Evolutionary conservation across 257 asterid species (phyloP).

Genomic region (Solanum acaule): DNA sequence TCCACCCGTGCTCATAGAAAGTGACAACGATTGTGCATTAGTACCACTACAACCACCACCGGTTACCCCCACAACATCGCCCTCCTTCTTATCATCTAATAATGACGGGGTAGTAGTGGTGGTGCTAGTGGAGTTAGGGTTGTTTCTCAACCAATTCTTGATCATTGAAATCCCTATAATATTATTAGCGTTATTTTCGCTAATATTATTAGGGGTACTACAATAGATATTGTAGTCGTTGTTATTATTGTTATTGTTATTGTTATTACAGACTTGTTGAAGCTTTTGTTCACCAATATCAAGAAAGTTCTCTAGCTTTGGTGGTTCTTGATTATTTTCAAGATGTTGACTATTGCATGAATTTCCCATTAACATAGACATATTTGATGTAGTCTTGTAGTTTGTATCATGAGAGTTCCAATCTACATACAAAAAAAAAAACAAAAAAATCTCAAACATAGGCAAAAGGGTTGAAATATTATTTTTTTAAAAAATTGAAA

Average conservation of each 20-base stretch:
- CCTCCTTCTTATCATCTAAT: conserved; percentile 6
- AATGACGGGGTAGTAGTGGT: background rate
- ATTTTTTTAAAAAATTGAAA: background rate
- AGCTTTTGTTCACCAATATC: conserved; percentile 19
- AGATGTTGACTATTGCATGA: conserved; percentile 27
- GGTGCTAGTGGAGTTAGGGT: conserved; percentile 9
- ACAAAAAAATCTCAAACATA: background rate
- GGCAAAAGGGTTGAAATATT: background rate
- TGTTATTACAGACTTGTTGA: background rate
- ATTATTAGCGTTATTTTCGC: background rate
- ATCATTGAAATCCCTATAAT: conserved; percentile 73
- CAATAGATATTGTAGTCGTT: background rate
- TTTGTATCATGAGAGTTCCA: conserved; percentile 29
- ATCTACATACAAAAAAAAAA: conserved; percentile 16
- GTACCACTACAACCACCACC: background rate
- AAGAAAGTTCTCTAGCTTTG: conserved; percentile 66
- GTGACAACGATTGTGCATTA: conserved; percentile 43
- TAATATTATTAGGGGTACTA: background rate
- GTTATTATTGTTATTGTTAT: background rate
- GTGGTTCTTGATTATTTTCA: conserved; percentile 28
- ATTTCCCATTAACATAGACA: conserved; percentile 5
- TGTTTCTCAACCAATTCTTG: conserved; percentile 67
- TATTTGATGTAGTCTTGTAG: conserved; percentile 17
- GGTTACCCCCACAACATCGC: background rate
- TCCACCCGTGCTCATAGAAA: conserved; percentile 60